Evolutionary conservation across 2,329 filamentous ascomycete species (phyloP).

Genomic region (Dactylellina leptospora): DNA sequence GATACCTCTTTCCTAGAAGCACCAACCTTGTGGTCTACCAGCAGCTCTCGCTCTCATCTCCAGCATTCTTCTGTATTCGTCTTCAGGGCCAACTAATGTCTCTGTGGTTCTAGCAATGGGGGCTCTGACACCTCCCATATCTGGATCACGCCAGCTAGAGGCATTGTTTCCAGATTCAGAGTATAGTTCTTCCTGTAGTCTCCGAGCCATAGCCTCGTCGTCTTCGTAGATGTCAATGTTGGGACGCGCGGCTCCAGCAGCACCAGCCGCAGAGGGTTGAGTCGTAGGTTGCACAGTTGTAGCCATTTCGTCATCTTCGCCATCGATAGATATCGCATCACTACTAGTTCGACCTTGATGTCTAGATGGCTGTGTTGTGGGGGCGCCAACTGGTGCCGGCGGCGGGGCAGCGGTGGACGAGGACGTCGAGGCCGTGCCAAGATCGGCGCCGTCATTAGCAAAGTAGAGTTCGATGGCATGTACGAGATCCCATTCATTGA

Average conservation of each 20-base stretch:
- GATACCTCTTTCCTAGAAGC: not conserved
- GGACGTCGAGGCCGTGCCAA: constrained; percentile 59
- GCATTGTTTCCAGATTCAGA: constrained; percentile 63
- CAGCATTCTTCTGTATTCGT: constrained; percentile 58
- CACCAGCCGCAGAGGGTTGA: constrained; percentile 56
- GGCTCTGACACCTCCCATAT: constrained; percentile 76
- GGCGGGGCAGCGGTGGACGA: constrained; percentile 60
- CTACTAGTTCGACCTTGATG: constrained; percentile 56
- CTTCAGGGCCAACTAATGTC: constrained; percentile 80
- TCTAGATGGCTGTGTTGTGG: constrained; percentile 20
- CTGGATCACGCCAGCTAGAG: constrained; percentile 59
- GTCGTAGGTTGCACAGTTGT: constrained; percentile 55
- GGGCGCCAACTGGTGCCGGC: constrained; percentile 57
- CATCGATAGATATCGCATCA: constrained; percentile 63
- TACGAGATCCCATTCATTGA: constrained; percentile 84
- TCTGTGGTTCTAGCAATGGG: constrained; percentile 92
- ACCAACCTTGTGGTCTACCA: constrained; percentile 18
- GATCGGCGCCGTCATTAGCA: constrained; percentile 78
- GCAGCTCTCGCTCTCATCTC: constrained; percentile 12
- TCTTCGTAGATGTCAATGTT: constrained; percentile 73
- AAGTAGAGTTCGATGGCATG: constrained; percentile 91
- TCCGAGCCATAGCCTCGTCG: constrained; percentile 90
- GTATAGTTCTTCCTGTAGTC: constrained; percentile 92
- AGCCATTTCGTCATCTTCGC: constrained; percentile 58
- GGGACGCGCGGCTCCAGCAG: constrained; percentile 58